phyloP scores from a whole-genome alignment of 306 rosid species.

The Quercus suber region DNA sequence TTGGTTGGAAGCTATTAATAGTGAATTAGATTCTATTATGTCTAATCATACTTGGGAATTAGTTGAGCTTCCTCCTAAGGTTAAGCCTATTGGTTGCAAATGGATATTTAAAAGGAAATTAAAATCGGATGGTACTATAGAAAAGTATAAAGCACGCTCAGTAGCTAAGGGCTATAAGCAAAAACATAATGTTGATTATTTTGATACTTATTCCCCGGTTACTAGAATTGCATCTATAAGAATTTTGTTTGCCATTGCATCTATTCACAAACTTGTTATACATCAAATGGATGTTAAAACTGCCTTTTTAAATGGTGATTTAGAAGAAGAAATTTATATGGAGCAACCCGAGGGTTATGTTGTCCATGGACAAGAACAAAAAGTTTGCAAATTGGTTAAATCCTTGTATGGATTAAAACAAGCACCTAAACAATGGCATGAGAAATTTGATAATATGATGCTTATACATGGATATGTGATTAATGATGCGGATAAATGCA shows the following conservation, averaged over 20 bases:
- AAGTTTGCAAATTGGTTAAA: not conserved
- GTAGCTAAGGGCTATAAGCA: not conserved
- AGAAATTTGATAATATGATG: not conserved
- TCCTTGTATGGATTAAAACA: not conserved
- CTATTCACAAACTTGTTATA: not conserved
- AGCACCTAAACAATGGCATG: slow-evolving; percentile 1
- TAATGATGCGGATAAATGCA: not conserved
- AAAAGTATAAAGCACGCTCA: not conserved
- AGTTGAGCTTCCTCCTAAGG: too few species aligned
- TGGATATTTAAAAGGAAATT: not conserved
- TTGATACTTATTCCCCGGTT: not conserved
- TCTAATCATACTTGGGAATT: not conserved
- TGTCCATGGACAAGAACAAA: not conserved
- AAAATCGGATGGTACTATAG: not conserved
- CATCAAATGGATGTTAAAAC: not conserved
- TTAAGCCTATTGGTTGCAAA: not conserved
- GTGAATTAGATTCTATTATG: too few species aligned
- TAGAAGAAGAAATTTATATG: not conserved
- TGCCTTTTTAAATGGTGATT: not conserved
- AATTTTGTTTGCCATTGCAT: not conserved
- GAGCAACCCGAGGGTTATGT: not conserved
- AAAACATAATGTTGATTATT: not conserved
- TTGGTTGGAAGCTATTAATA: too few species aligned
- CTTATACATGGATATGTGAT: not conserved
- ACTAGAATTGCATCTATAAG: not conserved